These are phyloP conservation scores for Fusarium sp. DNA, from an alignment of 2,329 filamentous ascomycete species.

Conservation along the genomic window DNA sequence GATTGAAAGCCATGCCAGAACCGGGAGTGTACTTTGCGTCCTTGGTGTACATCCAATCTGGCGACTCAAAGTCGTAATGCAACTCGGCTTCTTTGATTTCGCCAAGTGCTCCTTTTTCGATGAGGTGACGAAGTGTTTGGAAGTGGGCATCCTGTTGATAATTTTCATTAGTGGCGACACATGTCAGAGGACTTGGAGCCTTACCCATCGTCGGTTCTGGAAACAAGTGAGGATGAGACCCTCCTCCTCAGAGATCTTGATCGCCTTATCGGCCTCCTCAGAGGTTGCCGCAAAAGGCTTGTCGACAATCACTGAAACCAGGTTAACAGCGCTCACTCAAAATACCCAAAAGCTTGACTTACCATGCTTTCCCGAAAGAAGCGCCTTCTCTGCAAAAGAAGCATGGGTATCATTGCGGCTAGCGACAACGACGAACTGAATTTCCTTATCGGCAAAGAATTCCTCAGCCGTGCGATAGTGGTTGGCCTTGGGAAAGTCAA, in stretches of 20 bases:
- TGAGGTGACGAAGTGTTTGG: slow-evolving; percentile 29
- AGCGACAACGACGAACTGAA: slow-evolving; percentile 71
- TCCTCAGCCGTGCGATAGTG: slow-evolving; percentile 70
- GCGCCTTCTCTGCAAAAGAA: slow-evolving; percentile 33
- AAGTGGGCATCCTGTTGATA: slow-evolving; percentile 40
- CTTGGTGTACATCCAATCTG: slow-evolving; percentile 55
- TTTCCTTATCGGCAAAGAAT: slow-evolving; percentile 68
- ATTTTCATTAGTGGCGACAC: background rate
- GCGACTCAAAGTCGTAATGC: slow-evolving; percentile 70
- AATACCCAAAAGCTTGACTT: accelerated
- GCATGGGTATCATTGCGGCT: slow-evolving; percentile 42
- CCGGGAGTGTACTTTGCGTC: slow-evolving; percentile 54
- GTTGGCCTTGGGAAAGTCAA: slow-evolving; percentile 64
- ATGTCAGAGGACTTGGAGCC: accelerated
- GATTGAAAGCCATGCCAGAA: slow-evolving; percentile 58
- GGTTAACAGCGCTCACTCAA: background rate
- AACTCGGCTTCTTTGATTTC: slow-evolving; percentile 74
- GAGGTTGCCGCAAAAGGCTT: slow-evolving; percentile 41
- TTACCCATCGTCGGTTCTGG: slow-evolving; percentile 44
- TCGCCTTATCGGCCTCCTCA: slow-evolving; percentile 39
- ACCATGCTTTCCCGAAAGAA: slow-evolving; percentile 42
- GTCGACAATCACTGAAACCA: slow-evolving; percentile 37
- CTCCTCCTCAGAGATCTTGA: slow-evolving; percentile 33
- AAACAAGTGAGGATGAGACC: slow-evolving; percentile 41
- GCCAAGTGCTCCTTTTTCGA: slow-evolving; percentile 54